Evolutionary conservation across 192 early-diverging fungal genomes (phyloP).

Genomic region (Gaertneriomyces sp.): DNA sequence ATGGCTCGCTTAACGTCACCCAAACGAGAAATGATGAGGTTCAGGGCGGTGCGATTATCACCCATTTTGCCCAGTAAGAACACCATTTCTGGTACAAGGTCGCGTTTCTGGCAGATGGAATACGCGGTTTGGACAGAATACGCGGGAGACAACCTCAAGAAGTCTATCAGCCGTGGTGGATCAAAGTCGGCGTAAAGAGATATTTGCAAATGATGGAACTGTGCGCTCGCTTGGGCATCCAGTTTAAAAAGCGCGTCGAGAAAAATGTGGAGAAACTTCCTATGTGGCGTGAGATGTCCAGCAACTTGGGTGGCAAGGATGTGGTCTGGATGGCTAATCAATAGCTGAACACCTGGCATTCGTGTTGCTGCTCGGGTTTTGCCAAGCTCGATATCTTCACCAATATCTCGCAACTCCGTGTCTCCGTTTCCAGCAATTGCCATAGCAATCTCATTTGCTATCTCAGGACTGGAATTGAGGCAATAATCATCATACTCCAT

Average conservation of each 20-base stretch:
- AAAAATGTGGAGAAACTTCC: slow-evolving; percentile 78
- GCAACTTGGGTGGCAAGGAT: slow-evolving; percentile 64
- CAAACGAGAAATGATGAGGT: slow-evolving; percentile 87
- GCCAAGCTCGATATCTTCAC: slow-evolving; percentile 19
- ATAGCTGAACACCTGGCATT: slow-evolving; percentile 65
- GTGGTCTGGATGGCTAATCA: slow-evolving; percentile 80
- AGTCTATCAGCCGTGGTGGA: slow-evolving; percentile 69
- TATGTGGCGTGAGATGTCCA: slow-evolving; percentile 56
- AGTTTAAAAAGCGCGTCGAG: slow-evolving; percentile 81
- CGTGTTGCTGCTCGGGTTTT: slow-evolving; percentile 24
- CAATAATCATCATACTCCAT: slow-evolving; percentile 75
- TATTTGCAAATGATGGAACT: slow-evolving; percentile 43
- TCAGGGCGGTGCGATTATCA: slow-evolving; percentile 86
- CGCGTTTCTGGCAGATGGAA: slow-evolving; percentile 74
- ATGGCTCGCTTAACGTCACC: slow-evolving; percentile 92
- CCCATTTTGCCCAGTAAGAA: slow-evolving; percentile 97
- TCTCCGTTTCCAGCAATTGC: neutral
- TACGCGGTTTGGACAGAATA: slow-evolving; percentile 79
- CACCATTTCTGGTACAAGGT: slow-evolving; percentile 96
- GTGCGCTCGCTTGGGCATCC: slow-evolving; percentile 44
- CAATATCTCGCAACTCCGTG: slow-evolving; percentile 1
- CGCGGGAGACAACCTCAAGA: slow-evolving; percentile 73
- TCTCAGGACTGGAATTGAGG: slow-evolving; percentile 7
- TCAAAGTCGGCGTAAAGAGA: slow-evolving; percentile 93
- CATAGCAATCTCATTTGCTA: slow-evolving; percentile 12